Evolutionary conservation across 2,329 filamentous ascomycete species (phyloP), one percentile per base, ranked within the genome.

Genomic region (Sporothrix brasiliensis): DNA sequence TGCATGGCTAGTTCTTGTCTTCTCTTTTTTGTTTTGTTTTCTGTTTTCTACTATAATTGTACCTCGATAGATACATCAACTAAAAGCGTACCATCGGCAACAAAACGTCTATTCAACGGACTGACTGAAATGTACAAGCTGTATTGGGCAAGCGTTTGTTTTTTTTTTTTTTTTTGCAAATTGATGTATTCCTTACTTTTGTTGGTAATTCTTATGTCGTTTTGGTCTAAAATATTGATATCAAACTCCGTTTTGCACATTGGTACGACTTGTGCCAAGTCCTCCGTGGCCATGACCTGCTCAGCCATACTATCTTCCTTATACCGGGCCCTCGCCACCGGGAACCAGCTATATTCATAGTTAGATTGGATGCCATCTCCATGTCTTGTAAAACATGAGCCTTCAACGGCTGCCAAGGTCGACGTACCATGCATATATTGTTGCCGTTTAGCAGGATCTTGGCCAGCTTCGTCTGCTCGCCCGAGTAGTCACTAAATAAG

Each of bases 371-470:
- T 50, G 24, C 30, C n/a, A 14, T 13, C 11, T 13, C 30, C n/a
- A 21, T 21, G 21, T 13, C 16, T 60, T 41, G 27, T 21, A 9
- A 30, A n/a, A 21, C 19, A 21, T 14, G 3, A 27, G 30, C 7
- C 30, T n/a, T 21, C 3, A 14, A 19, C 16, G n/a, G 13, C 24
- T 10, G 2, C 34, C 21, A 21, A 6, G 39, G 21, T 16, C 21
- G 3, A 66, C 85, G 70, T 86, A 97, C 95, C 95, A 99, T 99
- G 91, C 94, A 98, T 74, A 99, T 93, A 78, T 98, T 98, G 83
- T 99, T 99, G 70, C 95, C 95, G 77, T 99, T 99, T 52, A 99
- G 84, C 54, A 99, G 83, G 73, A 99, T 97, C 85, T 98, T 98
- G 67, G 93, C 87, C 53, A 99, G 87, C 80, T 97, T 97, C 60